A percentile compares a stretch with the other conserved stretches of the same genome.
These are phyloP conservation scores for Moesziomyces aphidis DNA, from an alignment of 1,284 basidiomycete species.

Conservation along the genomic window DNA sequence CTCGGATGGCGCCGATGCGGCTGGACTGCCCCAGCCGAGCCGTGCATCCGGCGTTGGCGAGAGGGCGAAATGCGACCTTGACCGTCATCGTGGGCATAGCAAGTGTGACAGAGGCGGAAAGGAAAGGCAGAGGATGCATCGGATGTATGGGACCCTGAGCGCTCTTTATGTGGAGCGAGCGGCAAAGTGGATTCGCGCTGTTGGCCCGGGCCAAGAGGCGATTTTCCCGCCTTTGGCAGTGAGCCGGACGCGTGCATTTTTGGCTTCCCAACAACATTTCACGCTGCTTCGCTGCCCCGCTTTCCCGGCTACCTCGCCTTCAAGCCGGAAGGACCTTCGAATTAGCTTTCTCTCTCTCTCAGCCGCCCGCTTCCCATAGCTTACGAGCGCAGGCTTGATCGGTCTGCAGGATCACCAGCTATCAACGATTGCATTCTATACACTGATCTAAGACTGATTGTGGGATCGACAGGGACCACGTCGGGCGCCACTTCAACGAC, in stretches of 20 bases:
- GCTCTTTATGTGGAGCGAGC: background rate
- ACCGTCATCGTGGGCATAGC: constrained; percentile 3
- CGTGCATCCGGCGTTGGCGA: background rate
- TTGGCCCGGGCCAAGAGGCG: background rate
- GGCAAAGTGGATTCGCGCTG: too few species aligned
- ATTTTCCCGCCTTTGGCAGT: background rate
- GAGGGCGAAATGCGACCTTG: background rate
- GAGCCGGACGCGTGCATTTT: background rate
- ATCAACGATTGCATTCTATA: too few species aligned
- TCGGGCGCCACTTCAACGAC: constrained; percentile 20
- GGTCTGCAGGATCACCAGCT: too few species aligned
- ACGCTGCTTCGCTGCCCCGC: too few species aligned
- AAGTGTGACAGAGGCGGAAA: background rate
- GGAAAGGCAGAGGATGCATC: background rate
- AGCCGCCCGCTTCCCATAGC: too few species aligned
- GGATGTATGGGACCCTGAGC: background rate
- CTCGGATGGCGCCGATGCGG: constrained; percentile 6
- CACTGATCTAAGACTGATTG: too few species aligned
- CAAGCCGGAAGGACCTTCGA: too few species aligned
- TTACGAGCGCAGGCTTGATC: too few species aligned
- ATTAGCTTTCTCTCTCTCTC: too few species aligned
- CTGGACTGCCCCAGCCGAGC: background rate
- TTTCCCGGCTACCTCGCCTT: too few species aligned
- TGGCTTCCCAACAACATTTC: too few species aligned
- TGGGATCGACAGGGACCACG: too few species aligned